Conservation (phyloP, 352 stramenopile genomes). For the Globisporangium orthogonon region DNA sequence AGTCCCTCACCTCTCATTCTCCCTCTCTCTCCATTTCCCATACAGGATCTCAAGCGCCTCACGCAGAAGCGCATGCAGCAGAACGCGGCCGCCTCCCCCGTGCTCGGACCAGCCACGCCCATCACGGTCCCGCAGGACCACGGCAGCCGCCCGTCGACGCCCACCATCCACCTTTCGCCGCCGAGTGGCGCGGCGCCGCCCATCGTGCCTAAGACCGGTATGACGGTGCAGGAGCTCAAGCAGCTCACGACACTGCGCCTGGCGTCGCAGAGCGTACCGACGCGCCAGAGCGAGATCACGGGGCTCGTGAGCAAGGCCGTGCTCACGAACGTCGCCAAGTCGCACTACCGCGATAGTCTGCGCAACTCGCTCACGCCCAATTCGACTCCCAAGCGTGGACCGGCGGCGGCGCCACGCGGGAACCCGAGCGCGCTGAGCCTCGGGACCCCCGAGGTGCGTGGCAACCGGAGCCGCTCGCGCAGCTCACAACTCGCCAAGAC, state of each 20-base stretch:
- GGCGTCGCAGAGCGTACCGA: slow-evolving; percentile 56
- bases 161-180: slow-evolving; percentile 58
- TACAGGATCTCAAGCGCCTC: slow-evolving; percentile 68
- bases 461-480: slow-evolving; percentile 44
- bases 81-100: slow-evolving; percentile 7
- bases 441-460: slow-evolving; percentile 25
- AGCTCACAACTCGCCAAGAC: slow-evolving; percentile 40
- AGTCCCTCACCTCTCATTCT: background rate
- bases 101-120: slow-evolving; percentile 16
- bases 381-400: slow-evolving; percentile 36
- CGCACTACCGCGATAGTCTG: slow-evolving; percentile 67
- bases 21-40: background rate
- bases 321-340: slow-evolving; percentile 69
- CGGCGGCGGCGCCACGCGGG: slow-evolving; percentile 1
- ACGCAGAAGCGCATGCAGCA: slow-evolving; percentile 85
- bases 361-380: slow-evolving; percentile 48
- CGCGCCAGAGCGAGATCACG: slow-evolving; percentile 59
- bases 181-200: slow-evolving; percentile 33
- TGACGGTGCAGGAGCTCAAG: slow-evolving; percentile 85
- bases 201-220: slow-evolving; percentile 67
- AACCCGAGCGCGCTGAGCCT: slow-evolving; percentile 20
- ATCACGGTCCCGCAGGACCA: slow-evolving; percentile 21
- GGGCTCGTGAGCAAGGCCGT: slow-evolving; percentile 71
- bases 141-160: slow-evolving; percentile 34
- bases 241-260: slow-evolving; percentile 76